These are phyloP conservation scores for Tylopilus sp. DNA, from an alignment of 1,284 basidiomycete genomes.

Conservation along the genomic window DNA sequence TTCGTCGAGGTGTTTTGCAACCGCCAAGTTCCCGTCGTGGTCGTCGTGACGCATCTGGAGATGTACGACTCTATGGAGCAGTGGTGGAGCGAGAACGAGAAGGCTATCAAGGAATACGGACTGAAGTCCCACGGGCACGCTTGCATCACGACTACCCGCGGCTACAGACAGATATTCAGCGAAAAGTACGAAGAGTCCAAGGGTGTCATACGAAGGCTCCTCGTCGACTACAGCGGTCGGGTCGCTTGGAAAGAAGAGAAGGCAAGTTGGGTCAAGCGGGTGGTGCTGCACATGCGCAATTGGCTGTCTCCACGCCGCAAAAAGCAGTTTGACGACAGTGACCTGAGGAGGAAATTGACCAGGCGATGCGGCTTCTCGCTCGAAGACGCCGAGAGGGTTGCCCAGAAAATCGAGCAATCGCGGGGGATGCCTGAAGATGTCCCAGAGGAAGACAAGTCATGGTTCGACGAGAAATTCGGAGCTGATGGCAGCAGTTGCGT, in stretches of 20 bases:
- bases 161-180: conserved; percentile 16
- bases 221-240: conserved; percentile 19
- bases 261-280: conserved; percentile 26
- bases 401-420: conserved; percentile 20
- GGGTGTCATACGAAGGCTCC: conserved; percentile 15
- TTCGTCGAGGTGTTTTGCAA: conserved; percentile 31
- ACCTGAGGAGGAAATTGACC: conserved; percentile 21
- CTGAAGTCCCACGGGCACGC: conserved; percentile 24
- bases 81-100: conserved; percentile 32
- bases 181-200: conserved; percentile 26
- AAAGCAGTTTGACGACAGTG: conserved; percentile 8
- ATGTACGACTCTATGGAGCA: conserved; percentile 29
- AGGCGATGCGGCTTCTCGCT: conserved; percentile 26
- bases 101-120: conserved; percentile 22
- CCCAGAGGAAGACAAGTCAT: conserved; percentile 14
- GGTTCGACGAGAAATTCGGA: conserved; percentile 23
- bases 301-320: conserved; percentile 18
- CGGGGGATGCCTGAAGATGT: conserved; percentile 6
- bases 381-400: conserved; percentile 20
- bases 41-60: conserved; percentile 39
- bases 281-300: conserved; percentile 27
- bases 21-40: conserved; percentile 33
- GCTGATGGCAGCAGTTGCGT: conserved; percentile 6
- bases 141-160: conserved; percentile 30
- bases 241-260: conserved; percentile 27